Percentiles rank a stretch among this genome's conserved stretches.
phyloP scores from a whole-genome alignment of 306 rosid species.

The Quercus alba region DNA sequence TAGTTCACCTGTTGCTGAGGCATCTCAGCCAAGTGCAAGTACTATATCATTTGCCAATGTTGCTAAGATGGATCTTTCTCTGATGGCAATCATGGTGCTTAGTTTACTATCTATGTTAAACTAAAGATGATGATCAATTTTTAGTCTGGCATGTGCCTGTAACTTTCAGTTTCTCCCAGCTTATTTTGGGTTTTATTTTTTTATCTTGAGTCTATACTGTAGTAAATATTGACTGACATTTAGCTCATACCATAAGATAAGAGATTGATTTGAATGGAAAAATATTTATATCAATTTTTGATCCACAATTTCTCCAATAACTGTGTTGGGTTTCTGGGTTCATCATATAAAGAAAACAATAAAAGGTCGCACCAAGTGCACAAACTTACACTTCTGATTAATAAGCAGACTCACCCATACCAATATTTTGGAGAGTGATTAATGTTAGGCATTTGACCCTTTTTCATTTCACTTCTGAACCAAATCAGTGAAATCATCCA shows the following conservation, averaged over 20 bases:
- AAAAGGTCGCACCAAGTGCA: no score
- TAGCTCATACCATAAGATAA: background rate
- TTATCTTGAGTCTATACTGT: background rate
- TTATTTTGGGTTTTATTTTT: background rate
- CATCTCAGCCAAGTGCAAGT: slow-evolving; percentile 22
- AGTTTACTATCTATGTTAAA: slow-evolving; percentile 17
- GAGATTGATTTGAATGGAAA: background rate
- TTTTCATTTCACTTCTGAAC: no score
- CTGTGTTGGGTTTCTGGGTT: no score
- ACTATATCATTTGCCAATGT: slow-evolving; percentile 20
- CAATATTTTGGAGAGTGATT: no score
- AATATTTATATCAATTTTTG: background rate
- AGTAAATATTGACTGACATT: background rate
- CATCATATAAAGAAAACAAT: no score
- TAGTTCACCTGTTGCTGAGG: background rate
- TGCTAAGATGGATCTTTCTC: slow-evolving; percentile 27
- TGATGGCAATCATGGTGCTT: slow-evolving; percentile 26
- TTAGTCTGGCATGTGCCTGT: background rate
- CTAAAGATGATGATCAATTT: slow-evolving; percentile 15
- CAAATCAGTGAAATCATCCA: no score
- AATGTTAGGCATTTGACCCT: no score
- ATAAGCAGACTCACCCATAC: no score
- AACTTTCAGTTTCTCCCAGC: background rate
- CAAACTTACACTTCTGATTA: no score
- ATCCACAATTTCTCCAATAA: background rate